Evolutionary conservation across 2,329 filamentous ascomycete genomes (phyloP), one percentile per base, ranked within the genome.

Genomic region (Colletotrichum sp.): DNA sequence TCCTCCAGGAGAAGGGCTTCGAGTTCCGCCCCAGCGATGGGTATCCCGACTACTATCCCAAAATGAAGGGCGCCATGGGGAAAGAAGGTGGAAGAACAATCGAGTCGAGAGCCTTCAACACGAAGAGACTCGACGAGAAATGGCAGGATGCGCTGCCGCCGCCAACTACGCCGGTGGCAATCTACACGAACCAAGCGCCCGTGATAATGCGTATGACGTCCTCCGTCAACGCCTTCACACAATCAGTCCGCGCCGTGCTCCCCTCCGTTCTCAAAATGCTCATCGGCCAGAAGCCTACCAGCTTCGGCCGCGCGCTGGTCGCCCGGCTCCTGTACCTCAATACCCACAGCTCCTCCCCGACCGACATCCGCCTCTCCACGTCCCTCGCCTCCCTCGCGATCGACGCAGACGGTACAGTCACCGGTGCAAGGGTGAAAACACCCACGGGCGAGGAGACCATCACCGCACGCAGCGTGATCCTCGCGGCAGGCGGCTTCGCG

Each of bases 401-500:
- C 26, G 21, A 26, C 13, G 21, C 66, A 10, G 76, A 71, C 9
- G 82, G 82, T 0, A 81, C 81, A 4, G 66, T 78, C 7, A 77
- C 83, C 13, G 69, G 67, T 2, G 67, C 67, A 5, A 62, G 16
- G 74, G 63, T 69, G 12, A n/a, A 13, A 1, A 6, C 34, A 0
- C 34, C 77, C 24, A 74, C 80, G 10, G 83, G 81, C 24, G 73
- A 75, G 16, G 62, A 76, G 3, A 77, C 84, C 63, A 69, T 78
- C 3, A 80, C 82, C 9, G 75, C 68, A 2, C 67, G 76, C n/a
- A 83, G 81, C 14, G 82, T 85, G 14, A 72, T 85, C 12, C 78
- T 85, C 10, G 80, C 80, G 8, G 82, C 82, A 8, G 84, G 83
- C 7, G 84, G 84, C 5, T 85, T 85, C 74, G 80, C 83, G 0